A percentile compares a stretch with the other conserved stretches of the same genome.
These are phyloP conservation scores for Sporisorium iseilematis-ciliati DNA, from an alignment of 1,284 basidiomycete genomes.

Conservation along the genomic window DNA sequence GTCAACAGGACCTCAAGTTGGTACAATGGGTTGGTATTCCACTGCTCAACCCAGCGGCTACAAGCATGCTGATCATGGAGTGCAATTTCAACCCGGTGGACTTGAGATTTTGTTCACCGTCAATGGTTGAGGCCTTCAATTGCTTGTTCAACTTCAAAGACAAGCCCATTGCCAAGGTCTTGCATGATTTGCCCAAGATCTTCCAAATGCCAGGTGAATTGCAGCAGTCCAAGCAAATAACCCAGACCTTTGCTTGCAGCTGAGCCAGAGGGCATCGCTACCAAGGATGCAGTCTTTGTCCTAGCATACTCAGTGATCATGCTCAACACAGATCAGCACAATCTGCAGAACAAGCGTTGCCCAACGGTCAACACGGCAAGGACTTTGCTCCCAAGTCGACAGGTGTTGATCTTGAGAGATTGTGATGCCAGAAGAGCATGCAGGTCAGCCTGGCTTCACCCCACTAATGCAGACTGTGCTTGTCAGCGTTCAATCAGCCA, in stretches of 20 bases:
- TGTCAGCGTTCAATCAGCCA: no score
- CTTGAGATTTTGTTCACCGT: no score
- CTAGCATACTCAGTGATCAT: conserved; percentile 96
- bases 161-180: conserved; percentile 92
- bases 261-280: conserved; percentile 88
- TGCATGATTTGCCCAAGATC: conserved; percentile 91
- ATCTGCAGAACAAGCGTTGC: conserved; percentile 97
- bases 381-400: conserved; percentile 89
- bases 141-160: conserved; percentile 88
- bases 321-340: conserved; percentile 98
- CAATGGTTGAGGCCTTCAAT: conserved; percentile 91
- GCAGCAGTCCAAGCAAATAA: conserved; percentile 92
- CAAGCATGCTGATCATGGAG: no score
- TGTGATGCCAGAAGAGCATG: conserved; percentile 97
- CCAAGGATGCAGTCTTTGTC: conserved; percentile 92
- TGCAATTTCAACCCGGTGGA: no score
- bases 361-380: conserved; percentile 88
- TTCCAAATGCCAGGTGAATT: conserved; percentile 96
- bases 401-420: conserved; percentile 92
- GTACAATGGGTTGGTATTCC: no score
- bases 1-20: no score
- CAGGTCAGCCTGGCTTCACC: conserved; percentile 94
- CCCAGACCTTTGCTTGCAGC: conserved; percentile 92
- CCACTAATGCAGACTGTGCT: no score
- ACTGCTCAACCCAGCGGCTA: no score